phyloP scores from a whole-genome alignment of 2,329 filamentous ascomycete species.

The Aspergillus novofumigatus region DNA sequence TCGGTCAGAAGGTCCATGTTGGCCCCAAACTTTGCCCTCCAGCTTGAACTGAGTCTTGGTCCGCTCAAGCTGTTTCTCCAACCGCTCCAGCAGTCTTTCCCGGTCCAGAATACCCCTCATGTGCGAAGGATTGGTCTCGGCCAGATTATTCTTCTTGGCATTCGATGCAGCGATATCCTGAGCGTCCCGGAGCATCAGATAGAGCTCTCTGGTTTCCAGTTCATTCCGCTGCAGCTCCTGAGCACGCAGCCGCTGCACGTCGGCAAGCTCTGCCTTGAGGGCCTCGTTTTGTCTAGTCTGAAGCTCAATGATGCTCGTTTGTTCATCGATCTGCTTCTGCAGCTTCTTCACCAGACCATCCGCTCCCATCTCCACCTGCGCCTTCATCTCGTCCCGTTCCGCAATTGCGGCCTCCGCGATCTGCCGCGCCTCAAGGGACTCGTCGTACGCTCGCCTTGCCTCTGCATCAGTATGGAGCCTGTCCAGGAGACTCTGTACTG shows the following conservation, averaged over 20 bases:
- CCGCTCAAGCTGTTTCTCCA: conserved; percentile 92
- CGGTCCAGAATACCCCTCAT: conserved; percentile 93
- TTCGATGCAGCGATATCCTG: conserved; percentile 92
- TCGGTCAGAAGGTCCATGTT: conserved; percentile 84
- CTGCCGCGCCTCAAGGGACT: conserved; percentile 82
- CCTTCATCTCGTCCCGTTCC: conserved; percentile 90
- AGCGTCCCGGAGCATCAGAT: conserved; percentile 95
- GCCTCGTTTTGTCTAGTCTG: conserved; percentile 81
- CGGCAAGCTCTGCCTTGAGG: conserved; percentile 83
- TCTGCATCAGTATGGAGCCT: conserved; percentile 96
- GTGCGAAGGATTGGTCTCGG: conserved; percentile 64
- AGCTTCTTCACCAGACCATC: conserved; percentile 90
- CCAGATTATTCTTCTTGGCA: conserved; percentile 60
- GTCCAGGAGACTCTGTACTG: conserved; percentile 89
- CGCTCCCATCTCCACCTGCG: conserved; percentile 82
- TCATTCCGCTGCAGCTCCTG: conserved; percentile 94
- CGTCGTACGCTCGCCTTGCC: conserved; percentile 85
- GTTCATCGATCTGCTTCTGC: conserved; percentile 91
- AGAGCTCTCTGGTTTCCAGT: conserved; percentile 90
- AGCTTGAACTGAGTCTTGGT: conserved; percentile 98
- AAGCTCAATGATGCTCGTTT: conserved; percentile 83
- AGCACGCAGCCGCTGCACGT: conserved; percentile 76
- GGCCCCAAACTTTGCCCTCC: conserved; percentile 86
- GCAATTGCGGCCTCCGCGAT: conserved; percentile 94
- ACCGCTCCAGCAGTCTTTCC: conserved; percentile 83